phyloP scores from a whole-genome alignment of 2,329 filamentous ascomycete species.

The Paecilomyces dactylethromorphus region DNA sequence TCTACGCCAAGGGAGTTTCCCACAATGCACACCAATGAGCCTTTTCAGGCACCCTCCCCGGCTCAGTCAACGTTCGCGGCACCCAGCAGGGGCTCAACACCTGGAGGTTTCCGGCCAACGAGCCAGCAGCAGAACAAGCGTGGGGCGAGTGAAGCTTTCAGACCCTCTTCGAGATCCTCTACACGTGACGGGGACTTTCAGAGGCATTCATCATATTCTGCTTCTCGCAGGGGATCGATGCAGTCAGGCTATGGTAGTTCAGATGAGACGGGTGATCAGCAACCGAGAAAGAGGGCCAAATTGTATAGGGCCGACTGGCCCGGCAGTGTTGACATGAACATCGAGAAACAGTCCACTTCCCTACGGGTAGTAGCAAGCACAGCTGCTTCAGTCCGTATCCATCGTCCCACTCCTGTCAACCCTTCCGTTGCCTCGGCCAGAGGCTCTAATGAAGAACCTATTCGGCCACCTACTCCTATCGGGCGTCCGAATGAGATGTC shows the following conservation, averaged over 20 bases:
- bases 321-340: constrained; percentile 57
- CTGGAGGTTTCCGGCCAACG: constrained; percentile 18
- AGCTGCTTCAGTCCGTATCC: constrained; percentile 76
- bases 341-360: constrained; percentile 70
- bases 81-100: constrained; percentile 33
- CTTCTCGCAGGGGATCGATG: constrained; percentile 28
- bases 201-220: constrained; percentile 12
- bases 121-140: constrained; percentile 20
- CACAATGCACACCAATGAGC: constrained; percentile 19
- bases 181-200: constrained; percentile 34
- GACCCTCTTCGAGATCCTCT: constrained; percentile 57
- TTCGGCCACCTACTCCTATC: constrained; percentile 42
- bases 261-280: constrained; percentile 57
- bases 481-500: constrained; percentile 22
- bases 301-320: constrained; percentile 66
- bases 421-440: constrained; percentile 25
- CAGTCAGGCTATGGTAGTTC: constrained; percentile 63
- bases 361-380: constrained; percentile 87
- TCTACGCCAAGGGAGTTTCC: constrained; percentile 37
- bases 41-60: constrained; percentile 31
- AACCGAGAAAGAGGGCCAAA: constrained; percentile 71
- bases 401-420: constrained; percentile 60
- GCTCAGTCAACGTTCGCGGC: constrained; percentile 27
- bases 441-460: constrained; percentile 35
- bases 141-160: constrained; percentile 41